phyloP scores from a whole-genome alignment of 306 rosid species.

The Vigna reflexopilosa region DNA sequence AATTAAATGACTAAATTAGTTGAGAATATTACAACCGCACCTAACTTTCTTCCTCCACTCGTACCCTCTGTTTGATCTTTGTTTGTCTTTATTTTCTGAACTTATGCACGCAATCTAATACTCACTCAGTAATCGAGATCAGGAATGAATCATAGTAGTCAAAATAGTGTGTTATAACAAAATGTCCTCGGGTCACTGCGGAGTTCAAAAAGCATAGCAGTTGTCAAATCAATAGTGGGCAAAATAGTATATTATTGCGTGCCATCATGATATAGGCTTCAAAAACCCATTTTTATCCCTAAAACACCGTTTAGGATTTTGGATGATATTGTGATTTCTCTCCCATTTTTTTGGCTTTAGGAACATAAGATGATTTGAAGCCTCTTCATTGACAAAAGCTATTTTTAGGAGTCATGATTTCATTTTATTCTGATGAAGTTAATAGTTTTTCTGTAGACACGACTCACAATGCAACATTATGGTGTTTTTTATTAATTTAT shows the following conservation, averaged over 20 bases:
- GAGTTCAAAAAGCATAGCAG: not conserved
- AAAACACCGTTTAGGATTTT: not conserved
- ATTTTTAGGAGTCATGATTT: not conserved
- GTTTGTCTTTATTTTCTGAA: not conserved
- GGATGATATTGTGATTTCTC: not conserved
- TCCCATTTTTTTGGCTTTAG: not conserved
- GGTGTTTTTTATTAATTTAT: not conserved
- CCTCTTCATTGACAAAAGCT: not conserved
- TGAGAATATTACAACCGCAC: too few species aligned
- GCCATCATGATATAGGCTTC: not conserved
- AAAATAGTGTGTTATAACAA: not conserved
- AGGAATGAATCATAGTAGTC: not conserved
- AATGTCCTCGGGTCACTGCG: not conserved
- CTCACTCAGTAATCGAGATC: not conserved
- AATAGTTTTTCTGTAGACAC: not conserved
- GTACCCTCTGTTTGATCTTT: not conserved
- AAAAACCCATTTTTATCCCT: not conserved
- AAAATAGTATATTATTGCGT: not conserved
- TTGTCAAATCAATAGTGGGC: not conserved
- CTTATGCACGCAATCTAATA: not conserved
- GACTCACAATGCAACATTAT: not conserved
- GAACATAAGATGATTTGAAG: not conserved
- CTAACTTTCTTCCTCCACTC: not conserved
- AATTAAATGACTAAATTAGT: not conserved
- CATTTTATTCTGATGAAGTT: not conserved